Percentiles rank a stretch among this genome's conserved stretches.
Conservation (phyloP, 257 asterid genomes). For the Salvia miltiorrhiza region DNA sequence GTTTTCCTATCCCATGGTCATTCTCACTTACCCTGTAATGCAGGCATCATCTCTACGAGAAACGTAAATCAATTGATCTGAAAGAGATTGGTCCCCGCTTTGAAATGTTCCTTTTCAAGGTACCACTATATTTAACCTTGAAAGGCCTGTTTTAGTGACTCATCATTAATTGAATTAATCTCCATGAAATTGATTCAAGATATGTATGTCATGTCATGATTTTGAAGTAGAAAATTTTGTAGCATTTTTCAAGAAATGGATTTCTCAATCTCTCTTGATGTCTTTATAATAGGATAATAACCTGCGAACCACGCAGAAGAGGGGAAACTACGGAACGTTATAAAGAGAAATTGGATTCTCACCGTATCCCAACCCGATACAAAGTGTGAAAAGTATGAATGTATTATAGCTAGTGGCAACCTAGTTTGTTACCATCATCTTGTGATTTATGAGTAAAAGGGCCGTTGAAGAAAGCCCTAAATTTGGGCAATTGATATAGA, state of each 20-base stretch:
- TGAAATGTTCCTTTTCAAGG: slow-evolving; percentile 87
- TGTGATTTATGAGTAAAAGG: background rate
- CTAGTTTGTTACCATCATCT: background rate
- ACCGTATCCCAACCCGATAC: no score
- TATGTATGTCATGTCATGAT: background rate
- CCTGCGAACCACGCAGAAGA: background rate
- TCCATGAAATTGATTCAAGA: slow-evolving; percentile 18
- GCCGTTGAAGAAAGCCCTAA: background rate
- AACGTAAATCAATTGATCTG: slow-evolving; percentile 73
- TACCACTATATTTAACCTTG: slow-evolving; percentile 15
- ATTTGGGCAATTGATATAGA: background rate
- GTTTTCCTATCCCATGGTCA: background rate
- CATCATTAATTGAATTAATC: background rate
- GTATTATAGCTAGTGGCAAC: background rate
- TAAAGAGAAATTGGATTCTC: slow-evolving; percentile 3
- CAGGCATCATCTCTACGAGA: slow-evolving; percentile 90
- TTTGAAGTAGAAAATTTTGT: slow-evolving; percentile 35
- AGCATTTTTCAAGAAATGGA: slow-evolving; percentile 71
- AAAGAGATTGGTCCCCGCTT: slow-evolving; percentile 96
- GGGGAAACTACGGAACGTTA: background rate
- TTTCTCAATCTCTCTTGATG: slow-evolving; percentile 28
- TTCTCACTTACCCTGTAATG: slow-evolving; percentile 24
- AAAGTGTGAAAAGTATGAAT: background rate
- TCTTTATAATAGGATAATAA: background rate
- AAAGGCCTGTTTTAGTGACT: no score